phyloP scores from a whole-genome alignment of 306 rosid species.

The barrel medic (Medicago truncatula) region DNA sequence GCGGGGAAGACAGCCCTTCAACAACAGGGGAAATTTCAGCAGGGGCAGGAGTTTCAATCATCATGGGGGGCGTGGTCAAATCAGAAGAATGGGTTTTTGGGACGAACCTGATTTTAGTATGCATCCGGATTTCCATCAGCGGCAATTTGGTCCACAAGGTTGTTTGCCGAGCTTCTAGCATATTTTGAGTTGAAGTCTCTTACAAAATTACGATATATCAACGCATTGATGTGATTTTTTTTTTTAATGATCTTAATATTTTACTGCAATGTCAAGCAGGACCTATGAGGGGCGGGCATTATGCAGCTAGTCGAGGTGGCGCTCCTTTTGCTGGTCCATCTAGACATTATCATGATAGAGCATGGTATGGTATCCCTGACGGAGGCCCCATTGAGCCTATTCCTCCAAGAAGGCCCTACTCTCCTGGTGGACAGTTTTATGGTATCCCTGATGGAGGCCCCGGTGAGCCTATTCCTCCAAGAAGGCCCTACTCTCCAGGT shows the following conservation, averaged over 20 bases:
- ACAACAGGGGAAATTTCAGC: conserved; percentile 52
- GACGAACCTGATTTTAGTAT: conserved; percentile 47
- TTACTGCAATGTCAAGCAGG: conserved; percentile 53
- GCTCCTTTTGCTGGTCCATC: conserved; percentile 57
- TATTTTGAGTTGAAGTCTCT: conserved; percentile 21
- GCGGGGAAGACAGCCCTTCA: conserved; percentile 52
- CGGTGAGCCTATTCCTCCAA: conserved; percentile 57
- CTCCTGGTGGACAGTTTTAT: conserved; percentile 57
- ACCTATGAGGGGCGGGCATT: conserved; percentile 56
- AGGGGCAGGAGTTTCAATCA: conserved; percentile 56
- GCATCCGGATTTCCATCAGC: conserved; percentile 56
- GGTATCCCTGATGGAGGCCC: conserved; percentile 58
- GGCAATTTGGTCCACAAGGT: conserved; percentile 65
- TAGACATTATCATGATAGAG: conserved; percentile 57
- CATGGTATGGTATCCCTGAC: conserved; percentile 59
- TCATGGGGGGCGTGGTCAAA: conserved; percentile 58
- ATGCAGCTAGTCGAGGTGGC: conserved; percentile 51
- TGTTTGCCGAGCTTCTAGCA: conserved; percentile 31
- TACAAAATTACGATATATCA: conserved; percentile 7
- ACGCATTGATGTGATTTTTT: conserved; percentile 1
- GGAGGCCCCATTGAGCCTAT: conserved; percentile 58
- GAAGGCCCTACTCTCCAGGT: conserved; percentile 66
- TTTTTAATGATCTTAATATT: conserved; percentile 17
- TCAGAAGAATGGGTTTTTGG: conserved; percentile 55
- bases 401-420: conserved; percentile 65